Evolutionary conservation across 164 flowering plant species (phyloP).

Genomic region (Annona squamosa): DNA sequence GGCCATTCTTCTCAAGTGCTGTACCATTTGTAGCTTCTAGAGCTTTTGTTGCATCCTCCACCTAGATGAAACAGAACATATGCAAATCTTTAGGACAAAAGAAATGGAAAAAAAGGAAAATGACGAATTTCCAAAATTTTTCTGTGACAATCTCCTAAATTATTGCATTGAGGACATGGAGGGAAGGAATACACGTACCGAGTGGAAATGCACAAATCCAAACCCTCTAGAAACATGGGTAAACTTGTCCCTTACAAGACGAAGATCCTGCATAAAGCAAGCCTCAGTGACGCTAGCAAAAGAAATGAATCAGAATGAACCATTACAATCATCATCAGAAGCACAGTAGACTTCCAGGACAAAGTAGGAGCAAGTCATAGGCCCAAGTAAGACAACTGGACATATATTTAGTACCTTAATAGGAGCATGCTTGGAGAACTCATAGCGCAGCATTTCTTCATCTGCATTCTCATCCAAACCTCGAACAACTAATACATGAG

Average conservation of each 20-base stretch:
- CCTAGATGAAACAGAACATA: slow-evolving; percentile 32
- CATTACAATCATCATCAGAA: background rate
- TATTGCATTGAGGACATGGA: background rate
- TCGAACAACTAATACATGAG: slow-evolving; percentile 94
- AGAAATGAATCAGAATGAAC: background rate
- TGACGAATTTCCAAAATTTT: background rate
- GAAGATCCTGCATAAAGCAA: slow-evolving; percentile 69
- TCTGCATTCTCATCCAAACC: slow-evolving; percentile 99
- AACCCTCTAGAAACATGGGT: slow-evolving; percentile 99
- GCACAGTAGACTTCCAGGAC: background rate
- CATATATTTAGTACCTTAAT: slow-evolving; percentile 54
- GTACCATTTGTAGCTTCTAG: slow-evolving; percentile 97
- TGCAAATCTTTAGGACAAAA: background rate
- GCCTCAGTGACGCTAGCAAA: background rate
- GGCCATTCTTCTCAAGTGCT: slow-evolving; percentile 92
- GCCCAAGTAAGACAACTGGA: background rate
- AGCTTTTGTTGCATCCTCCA: slow-evolving; percentile 93
- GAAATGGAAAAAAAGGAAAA: background rate
- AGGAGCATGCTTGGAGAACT: slow-evolving; percentile 96
- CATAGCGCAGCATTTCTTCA: slow-evolving; percentile 99
- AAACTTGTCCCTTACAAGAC: slow-evolving; percentile 95
- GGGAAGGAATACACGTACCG: slow-evolving; percentile 39
- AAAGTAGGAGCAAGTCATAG: background rate
- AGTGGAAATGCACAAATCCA: slow-evolving; percentile 94
- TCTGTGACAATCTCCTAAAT: background rate